Conservation (phyloP, 129 eudicot species). For the Dittrichia graveolens region DNA sequence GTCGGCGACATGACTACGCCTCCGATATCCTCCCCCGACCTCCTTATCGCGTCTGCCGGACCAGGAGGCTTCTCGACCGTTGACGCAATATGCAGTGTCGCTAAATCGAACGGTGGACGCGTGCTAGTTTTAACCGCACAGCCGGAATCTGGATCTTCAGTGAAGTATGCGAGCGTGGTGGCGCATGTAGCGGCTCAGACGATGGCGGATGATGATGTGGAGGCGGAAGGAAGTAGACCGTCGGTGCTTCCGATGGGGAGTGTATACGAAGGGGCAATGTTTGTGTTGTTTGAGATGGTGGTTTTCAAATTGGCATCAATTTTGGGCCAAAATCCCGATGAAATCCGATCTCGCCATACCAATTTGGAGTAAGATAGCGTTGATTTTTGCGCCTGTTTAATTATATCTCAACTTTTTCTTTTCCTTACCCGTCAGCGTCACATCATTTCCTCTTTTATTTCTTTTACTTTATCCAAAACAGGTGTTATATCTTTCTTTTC, state of each 20-base stretch:
- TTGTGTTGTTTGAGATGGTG: conserved; percentile 95
- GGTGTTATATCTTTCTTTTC: too few relatives aligned
- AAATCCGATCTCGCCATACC: conserved; percentile 80
- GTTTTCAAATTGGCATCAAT: conserved; percentile 54
- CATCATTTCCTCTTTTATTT: too few relatives aligned
- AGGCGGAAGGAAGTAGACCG: conserved; percentile 29
- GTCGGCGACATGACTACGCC: conserved; percentile 96
- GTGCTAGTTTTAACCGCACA: conserved; percentile 77
- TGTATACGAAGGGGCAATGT: conserved; percentile 85
- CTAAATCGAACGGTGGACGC: conserved; percentile 57
- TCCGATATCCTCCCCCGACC: conserved; percentile 72
- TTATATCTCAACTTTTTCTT: too few relatives aligned
- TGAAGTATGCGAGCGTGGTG: conserved; percentile 53
- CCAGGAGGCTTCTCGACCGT: conserved; percentile 96
- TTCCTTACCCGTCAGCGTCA: too few relatives aligned
- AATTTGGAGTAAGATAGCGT: conserved; percentile 60
- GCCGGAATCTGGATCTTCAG: conserved; percentile 50
- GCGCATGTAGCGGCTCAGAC: conserved; percentile 86
- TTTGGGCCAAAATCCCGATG: conserved; percentile 60
- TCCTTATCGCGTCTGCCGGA: conserved; percentile 91
- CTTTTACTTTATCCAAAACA: too few relatives aligned
- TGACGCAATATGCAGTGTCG: conserved; percentile 74
- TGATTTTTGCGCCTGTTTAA: too few relatives aligned
- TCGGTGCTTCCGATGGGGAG: conserved; percentile 96
- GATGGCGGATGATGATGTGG: conserved; percentile 74